Base-by-base conservation (phyloP, 345 rosid species). In the Lepidium sativum region DNA sequence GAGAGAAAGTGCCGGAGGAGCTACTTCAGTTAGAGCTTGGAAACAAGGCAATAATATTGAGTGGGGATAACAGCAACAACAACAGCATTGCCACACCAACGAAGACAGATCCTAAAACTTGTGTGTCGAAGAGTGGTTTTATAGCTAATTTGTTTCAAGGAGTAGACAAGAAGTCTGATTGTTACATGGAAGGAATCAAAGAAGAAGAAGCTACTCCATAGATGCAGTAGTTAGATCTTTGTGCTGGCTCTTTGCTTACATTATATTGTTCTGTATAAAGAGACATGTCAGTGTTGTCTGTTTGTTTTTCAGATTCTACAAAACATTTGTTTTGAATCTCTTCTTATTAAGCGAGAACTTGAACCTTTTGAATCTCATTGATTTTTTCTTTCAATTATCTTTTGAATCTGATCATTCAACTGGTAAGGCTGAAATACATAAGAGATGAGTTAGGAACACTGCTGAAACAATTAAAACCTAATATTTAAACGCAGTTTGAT, bases 11-110 rank as follows among this genome's bases (percentile, higher is more conserved):
- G 14, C 62, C 48, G 4, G 67, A 75, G 32, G 78, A 68, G 54
- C 65, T n/a, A n/a, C n/a, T 78, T 25, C 69, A 48, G 48, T 20
- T 61, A 34, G 80, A 75, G 75, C 71, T 64, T 69, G 72, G 66
- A 14, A 67, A 58, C 71, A 76, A 75, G 72, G 43, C 29, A 8
- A 10, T 71, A 27, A 10, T 71, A 33, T 0, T 13, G 55, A 33
- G 17, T 31, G 80, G 70, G 49, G 73, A 51, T 3, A 9, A 23
- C 37, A 9, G 16, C 37, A 63, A 15, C 37, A 44, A 21, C n/a
- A 39, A 39, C 39, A 32, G 9, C 11, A 18, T 2, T 9, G 7
- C 1, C 0, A n/a, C 33, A 27, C 6, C 6, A 39, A 40, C 9
- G 40, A 55, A 52, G 49, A 35, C 40, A 25, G 56, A 41, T 18